phyloP scores from a whole-genome alignment of 352 stramenopile species.

The Globisporangium yorkense region DNA sequence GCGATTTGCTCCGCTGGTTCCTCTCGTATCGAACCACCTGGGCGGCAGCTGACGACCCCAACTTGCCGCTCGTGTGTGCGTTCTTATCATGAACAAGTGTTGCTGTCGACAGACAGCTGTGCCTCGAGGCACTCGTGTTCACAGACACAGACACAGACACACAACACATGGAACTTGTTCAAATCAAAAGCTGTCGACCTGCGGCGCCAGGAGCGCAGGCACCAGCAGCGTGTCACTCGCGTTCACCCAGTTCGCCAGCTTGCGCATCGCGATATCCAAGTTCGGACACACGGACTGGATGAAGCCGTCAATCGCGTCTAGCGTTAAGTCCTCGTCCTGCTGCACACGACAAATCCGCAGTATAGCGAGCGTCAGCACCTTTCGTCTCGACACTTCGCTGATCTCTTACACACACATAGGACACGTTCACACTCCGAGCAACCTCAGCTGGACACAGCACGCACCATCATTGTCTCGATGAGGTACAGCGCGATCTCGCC shows the following conservation, averaged over 20 bases:
- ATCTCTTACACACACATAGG: not conserved
- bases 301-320: constrained; percentile 77
- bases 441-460: not conserved
- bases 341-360: not conserved
- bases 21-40: too few species aligned
- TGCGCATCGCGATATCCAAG: constrained; percentile 77
- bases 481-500: constrained; percentile 83
- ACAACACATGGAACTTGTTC: not conserved
- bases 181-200: constrained; percentile 6
- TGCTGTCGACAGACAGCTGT: too few species aligned
- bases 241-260: constrained; percentile 64
- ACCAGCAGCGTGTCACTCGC: constrained; percentile 11
- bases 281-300: constrained; percentile 87
- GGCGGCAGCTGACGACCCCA: too few species aligned
- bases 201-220: constrained; percentile 12
- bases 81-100: too few species aligned
- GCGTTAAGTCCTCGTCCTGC: constrained; percentile 49
- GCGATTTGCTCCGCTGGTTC: too few species aligned
- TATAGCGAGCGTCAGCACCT: not conserved
- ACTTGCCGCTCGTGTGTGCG: too few species aligned
- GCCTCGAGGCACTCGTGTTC: too few species aligned
- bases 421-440: not conserved
- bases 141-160: too few species aligned
- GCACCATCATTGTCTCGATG: constrained; percentile 80
- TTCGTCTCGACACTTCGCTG: not conserved